Evolutionary conservation across 2,329 filamentous ascomycete genomes (phyloP), one percentile per base, ranked within the genome.

Genomic region (Microsporum audouinii): DNA sequence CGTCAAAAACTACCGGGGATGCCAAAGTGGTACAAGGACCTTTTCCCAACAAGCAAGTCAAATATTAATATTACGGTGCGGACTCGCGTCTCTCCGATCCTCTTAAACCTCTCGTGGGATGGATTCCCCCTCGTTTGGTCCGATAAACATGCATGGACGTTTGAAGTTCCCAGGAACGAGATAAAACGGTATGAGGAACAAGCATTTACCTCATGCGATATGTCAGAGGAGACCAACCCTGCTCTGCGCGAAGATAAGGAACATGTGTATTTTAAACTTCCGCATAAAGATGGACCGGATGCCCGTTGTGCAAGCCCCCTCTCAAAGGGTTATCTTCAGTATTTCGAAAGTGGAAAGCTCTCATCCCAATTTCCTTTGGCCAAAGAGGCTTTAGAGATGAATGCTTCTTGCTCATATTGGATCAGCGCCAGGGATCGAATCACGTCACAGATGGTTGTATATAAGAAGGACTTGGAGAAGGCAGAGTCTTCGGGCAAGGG

Each of bases 371-470:
- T 88, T 68, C 72, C 85, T 0, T 92, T 96, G 68, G 94, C 94
- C 0, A 97, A 95, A 70, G 91, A 96, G 72, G 94, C 95, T 0
- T 78, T 99, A 49, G 88, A 97, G 68, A 99, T 99, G 94, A 99
- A 99, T 68, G 91, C 94, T 0, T 96, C 91, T 0, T 99, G 95
- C 71, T 97, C 92, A 0, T 99, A 99, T 74, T 99, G 95, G 94
- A 97, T 99, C 68, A 96, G 90, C 69, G 91, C 94, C 14, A 83
- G 94, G 64, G 90, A 96, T 70, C 82, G 94, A 57, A 99, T 99
- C 74, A 92, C 79, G 80, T 88, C 87, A n/a, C 94, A 99, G 70
- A 89, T 97, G 81, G 91, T 95, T 1, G 88, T 99, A 0, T 96
- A 95, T 71, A 81, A 91, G 62, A 79, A 85, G 38, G 85, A 95